A percentile compares a stretch with the other conserved stretches of the same genome.
These are phyloP conservation scores for Paramecium sexaurelia DNA, from an alignment of 73 alveolate genomes.

Conservation along the genomic window DNA sequence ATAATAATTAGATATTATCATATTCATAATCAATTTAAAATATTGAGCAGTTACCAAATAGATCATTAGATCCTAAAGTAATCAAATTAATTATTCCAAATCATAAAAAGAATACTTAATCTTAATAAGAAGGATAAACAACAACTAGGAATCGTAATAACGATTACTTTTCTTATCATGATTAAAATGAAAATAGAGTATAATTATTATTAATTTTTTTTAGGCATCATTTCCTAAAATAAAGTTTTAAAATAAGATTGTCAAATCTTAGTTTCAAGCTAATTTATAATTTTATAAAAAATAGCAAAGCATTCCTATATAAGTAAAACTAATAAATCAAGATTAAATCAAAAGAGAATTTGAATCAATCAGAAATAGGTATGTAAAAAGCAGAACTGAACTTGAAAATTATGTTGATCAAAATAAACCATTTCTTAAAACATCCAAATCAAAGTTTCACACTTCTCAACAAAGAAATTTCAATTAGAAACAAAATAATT, in stretches of 20 bases:
- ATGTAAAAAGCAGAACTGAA: not conserved
- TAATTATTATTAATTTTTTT: too few species aligned
- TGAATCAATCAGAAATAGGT: not conserved
- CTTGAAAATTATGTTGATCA: not conserved
- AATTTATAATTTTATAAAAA: not conserved
- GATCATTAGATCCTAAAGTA: not conserved
- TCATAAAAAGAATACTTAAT: not conserved
- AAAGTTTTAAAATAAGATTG: not conserved
- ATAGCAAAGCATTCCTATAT: not conserved
- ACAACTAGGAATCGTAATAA: not conserved
- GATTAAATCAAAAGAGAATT: not conserved
- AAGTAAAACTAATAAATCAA: not conserved
- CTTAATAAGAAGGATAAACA: not conserved
- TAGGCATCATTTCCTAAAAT: not conserved
- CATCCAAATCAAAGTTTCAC: not conserved
- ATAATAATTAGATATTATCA: not conserved
- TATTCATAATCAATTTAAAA: not conserved
- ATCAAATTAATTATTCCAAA: not conserved
- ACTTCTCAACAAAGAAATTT: not conserved
- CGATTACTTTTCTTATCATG: not conserved
- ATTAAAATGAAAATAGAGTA: not conserved
- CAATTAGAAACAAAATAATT: not conserved
- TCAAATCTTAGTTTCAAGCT: not conserved
- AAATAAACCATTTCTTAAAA: not conserved
- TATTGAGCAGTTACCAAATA: not conserved